Base-by-base conservation (phyloP, 2,329 filamentous ascomycete genomes). In the Didymella sp. region DNA sequence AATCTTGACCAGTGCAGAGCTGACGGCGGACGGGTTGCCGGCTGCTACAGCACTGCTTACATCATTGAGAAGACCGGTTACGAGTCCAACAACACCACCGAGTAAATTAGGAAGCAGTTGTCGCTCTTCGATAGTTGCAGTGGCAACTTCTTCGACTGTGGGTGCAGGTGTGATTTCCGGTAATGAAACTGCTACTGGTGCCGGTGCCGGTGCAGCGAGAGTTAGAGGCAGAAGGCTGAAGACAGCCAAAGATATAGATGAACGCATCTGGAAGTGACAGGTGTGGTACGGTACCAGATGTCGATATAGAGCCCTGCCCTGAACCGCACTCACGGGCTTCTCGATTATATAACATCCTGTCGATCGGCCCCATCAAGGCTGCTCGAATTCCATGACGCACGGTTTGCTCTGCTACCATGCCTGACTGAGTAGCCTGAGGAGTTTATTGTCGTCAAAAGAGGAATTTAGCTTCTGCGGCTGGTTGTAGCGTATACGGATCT, bases 41-140 rank as follows among this genome's bases (percentile, higher is more conserved):
- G 58, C 59, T n/a, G 54, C 56, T 4, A 67, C 61, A 4, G 66
- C 66, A 11, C 40, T 46, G 21, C 66, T 55, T 12, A 61, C 51
- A 38, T 58, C 45, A 6, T 49, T 49, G n/a, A 68, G 57, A 27
- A 62, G 53, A 15, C 56, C 51, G 17, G 4, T 22, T 1, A 64
- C 55, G 4, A 59, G 46, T 6, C 58, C 22, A 15, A 41, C 22
- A n/a, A 61, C 51, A 38, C 55, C 60, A 15, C 45, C 37, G 2
- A 67, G 19, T 0, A 64, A 25, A 9, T 46, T 51, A 15, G 48
- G 43, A n/a, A 66, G 48, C 4, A 64, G 19, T 17, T 65, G 63
- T 19, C 62, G 57, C 24, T 66, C 57, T 35, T 62, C 46, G 5
- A 66, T 24, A 11, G 49, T 35, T n/a, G 27, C 58, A 15, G 44